Conservation (phyloP, 345 rosid species). For the Populus ilicifolia region DNA sequence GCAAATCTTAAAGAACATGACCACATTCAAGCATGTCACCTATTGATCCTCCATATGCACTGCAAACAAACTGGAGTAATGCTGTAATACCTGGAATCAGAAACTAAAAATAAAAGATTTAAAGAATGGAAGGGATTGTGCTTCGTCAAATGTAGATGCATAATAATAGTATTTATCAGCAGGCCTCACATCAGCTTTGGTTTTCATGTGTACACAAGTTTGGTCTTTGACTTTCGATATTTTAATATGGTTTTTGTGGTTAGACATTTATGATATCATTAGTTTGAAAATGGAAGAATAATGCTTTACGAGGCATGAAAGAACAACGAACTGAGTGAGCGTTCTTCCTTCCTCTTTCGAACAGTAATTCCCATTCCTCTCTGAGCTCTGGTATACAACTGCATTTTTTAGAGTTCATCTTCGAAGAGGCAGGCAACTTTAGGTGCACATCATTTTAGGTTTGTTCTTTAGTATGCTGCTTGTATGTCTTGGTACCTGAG, state of each 20-base stretch:
- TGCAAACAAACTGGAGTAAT: neutral
- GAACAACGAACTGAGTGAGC: neutral
- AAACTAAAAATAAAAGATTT: neutral
- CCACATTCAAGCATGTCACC: neutral
- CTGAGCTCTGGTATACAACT: neutral
- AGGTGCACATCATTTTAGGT: neutral
- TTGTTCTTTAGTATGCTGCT: neutral
- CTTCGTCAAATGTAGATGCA: neutral
- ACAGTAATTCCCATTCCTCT: neutral
- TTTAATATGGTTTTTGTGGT: neutral
- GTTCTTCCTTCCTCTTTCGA: neutral
- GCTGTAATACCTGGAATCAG: neutral
- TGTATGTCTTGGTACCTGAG: neutral
- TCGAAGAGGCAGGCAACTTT: neutral
- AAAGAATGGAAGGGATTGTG: neutral
- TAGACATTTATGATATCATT: neutral
- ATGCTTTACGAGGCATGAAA: neutral
- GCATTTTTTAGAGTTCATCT: neutral
- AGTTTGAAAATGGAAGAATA: neutral
- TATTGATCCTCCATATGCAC: neutral
- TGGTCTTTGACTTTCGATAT: neutral
- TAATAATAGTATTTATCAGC: neutral
- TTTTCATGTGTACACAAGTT: neutral
- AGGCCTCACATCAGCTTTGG: neutral
- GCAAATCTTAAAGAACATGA: neutral